phyloP scores from a whole-genome alignment of 2,329 filamentous ascomycete genomes.

The Chaetomium strumarium region DNA sequence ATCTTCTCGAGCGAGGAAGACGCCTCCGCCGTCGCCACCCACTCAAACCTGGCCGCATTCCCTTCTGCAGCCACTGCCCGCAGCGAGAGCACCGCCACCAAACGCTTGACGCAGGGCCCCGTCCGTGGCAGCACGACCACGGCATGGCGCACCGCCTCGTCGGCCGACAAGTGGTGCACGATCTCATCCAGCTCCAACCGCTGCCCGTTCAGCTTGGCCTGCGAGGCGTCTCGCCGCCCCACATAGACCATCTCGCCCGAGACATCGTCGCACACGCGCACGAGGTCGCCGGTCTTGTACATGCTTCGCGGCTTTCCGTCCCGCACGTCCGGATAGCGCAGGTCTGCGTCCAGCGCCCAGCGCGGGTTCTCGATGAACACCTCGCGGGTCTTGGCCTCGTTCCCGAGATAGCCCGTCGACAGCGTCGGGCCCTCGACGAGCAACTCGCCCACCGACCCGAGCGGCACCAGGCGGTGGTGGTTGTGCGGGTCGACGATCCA shows the following conservation, averaged over 20 bases:
- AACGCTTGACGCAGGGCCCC: constrained; percentile 19
- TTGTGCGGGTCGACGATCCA: constrained; percentile 32
- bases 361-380: constrained; percentile 38
- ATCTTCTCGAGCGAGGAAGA: constrained; percentile 1
- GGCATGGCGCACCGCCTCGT: constrained; percentile 37
- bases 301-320: constrained; percentile 41
- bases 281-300: constrained; percentile 36
- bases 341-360: constrained; percentile 29
- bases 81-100: constrained; percentile 21
- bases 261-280: constrained; percentile 23
- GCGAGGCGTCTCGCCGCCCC: constrained; percentile 22
- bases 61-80: not conserved
- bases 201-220: constrained; percentile 26
- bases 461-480: constrained; percentile 21
- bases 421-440: constrained; percentile 20
- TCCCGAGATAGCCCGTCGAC: constrained; percentile 19
- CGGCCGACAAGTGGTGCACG: constrained; percentile 36
- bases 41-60: constrained; percentile 1
- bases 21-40: constrained; percentile 10
- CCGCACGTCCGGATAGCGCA: constrained; percentile 31
- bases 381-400: constrained; percentile 37
- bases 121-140: constrained; percentile 38
- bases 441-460: constrained; percentile 22
- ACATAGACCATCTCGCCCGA: constrained; percentile 20
- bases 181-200: constrained; percentile 35